A percentile compares a stretch with the other conserved stretches of the same genome.
These are phyloP conservation scores for Sanchytrium tribonematis DNA, from an alignment of 371 early-diverging fungal genomes.

Conservation along the genomic window DNA sequence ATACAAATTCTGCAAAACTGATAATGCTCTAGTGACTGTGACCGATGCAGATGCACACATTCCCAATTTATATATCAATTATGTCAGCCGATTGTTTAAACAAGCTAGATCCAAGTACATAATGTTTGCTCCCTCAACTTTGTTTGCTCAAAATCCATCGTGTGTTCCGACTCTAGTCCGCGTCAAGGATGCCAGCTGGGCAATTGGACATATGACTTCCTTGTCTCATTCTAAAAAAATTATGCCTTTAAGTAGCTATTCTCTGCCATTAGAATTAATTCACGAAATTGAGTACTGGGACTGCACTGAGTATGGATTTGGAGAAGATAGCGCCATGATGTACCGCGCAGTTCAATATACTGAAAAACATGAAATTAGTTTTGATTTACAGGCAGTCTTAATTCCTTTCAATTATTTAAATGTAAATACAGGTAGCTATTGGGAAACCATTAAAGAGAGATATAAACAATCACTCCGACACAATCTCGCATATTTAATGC, in stretches of 20 bases:
- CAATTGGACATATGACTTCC: background rate
- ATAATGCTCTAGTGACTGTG: background rate
- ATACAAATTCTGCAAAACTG: background rate
- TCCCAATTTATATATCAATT: background rate
- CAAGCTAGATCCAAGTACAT: background rate
- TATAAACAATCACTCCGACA: background rate
- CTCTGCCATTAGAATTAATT: background rate
- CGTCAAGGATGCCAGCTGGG: background rate
- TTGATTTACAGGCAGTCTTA: background rate
- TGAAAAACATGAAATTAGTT: background rate
- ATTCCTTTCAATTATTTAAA: slow-evolving; percentile 1
- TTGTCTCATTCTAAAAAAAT: background rate
- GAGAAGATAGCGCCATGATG: background rate
- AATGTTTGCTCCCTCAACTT: background rate
- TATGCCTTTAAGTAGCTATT: background rate
- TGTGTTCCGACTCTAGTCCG: background rate
- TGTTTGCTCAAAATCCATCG: background rate
- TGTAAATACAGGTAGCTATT: background rate
- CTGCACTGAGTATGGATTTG: background rate
- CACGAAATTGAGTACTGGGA: background rate
- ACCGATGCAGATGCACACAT: background rate
- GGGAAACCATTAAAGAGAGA: background rate
- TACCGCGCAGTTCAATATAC: background rate
- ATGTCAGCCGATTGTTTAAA: background rate
- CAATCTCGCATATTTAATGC: background rate